Evolutionary conservation across 164 flowering plant genomes (phyloP), one percentile per base, ranked within the genome.

Genomic region (Echeveria elegans): DNA sequence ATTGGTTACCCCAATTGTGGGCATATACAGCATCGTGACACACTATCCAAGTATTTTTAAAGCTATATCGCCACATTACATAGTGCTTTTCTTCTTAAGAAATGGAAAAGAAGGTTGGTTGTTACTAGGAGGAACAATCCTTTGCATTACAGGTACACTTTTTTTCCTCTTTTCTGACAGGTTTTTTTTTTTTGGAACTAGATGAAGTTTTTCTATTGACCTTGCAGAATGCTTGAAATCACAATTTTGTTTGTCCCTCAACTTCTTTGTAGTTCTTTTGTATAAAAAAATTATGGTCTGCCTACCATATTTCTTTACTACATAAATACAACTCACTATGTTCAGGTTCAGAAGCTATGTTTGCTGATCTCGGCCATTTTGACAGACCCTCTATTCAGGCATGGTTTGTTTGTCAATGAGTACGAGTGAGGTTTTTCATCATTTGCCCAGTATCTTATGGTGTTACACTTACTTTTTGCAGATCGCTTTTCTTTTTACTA

Each of bases 361-460:
- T 86, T 77, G 97, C 94, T 43, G 97, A 90, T 77, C 92, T 90
- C 72, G 97, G 94, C 69, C 94, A 90, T 81, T 90, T 90, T 73
- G 82, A 76, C 68, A 76, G 74, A 63, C 70, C 74, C 43, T 90
- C 96, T 62, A 90, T 90, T 77, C 93, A 82, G 91, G 96, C 88
- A 45, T 41, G 29, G 21, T 18, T 6, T 56, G 16, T 40, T 64
- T 19, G 11, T 14, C 23, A 15, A 9, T 10, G 32, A 45, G 11
- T 62, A 19, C 70, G 59, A 34, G 52, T 56, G 7, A 31, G 24
- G 19, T 40, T 67, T 63, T 16, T 21, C 34, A 67, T 18, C 34
- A 29, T 64, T 32, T 63, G 45, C n/a, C 30, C 47, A 24, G n/a
- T 38, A 43, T 64, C 31, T 66, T 48, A 59, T 53, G 67, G 43